Base-by-base conservation (phyloP, 2,329 filamentous ascomycete species). In the Hawksworthiomyces lignivorus region DNA sequence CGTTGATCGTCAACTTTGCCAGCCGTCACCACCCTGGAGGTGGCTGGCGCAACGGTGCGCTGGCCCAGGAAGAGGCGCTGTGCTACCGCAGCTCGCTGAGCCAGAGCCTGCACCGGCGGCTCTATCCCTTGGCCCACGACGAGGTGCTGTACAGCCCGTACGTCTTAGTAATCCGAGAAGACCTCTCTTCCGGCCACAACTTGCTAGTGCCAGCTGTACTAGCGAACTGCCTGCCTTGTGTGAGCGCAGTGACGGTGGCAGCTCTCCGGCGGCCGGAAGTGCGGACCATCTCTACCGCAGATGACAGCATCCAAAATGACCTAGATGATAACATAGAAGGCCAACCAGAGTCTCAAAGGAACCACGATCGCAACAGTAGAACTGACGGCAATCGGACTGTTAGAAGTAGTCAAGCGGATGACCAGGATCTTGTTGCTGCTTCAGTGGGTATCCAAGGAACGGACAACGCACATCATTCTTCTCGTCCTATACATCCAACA, bases 41-140 rank as follows among this genome's bases (percentile, higher is more conserved):
- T 15, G 80, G 79, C n/a, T 85, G 79, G 70, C 55, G 70, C 7
- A 68, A 67, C 29, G 81, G 81, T 27, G 66, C 76, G 37, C 59
- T 73, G 24, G 81, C 81, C 0, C 82, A 86, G 56, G 81, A 86
- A 61, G 82, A 86, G 62, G 71, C 74, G 3, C 65, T 86, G 5
- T 85, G 79, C 61, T 81, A 79, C 55, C 73, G 80, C 36, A 77
- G 70, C 39, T 73, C 73, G 1, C 68, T 80, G 7, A 69, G 58
- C 22, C 54, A 67, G 22, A 71, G 70, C 17, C 60, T 78, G 1
- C 59, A 67, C 43, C 18, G n/a, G 3, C 8, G 8, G 4, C 43
- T 53, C 39, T 59, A 57, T 36, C 56, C 52, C 5, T 50, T 50
- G 42, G 24, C n/a, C 18, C 33, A 47, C 5, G 39, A 46, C 7